Base-by-base conservation (phyloP, 73 alveolate genomes). In the Tetrahymena thermophila region DNA sequence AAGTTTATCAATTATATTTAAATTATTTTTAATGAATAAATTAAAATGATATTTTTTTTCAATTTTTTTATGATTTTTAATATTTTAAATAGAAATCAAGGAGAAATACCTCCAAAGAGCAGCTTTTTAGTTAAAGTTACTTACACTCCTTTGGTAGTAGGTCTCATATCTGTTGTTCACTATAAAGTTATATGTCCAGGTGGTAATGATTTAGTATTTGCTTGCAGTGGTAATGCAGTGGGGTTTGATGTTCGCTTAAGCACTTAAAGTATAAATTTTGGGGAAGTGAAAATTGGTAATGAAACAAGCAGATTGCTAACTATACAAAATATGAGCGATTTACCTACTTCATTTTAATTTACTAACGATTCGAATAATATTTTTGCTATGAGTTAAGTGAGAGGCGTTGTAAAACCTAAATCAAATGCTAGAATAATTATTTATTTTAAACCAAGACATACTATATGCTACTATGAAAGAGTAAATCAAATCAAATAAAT, bases 41-140 rank as follows among this genome's bases (percentile, higher is more conserved):
- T n/a, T n/a, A n/a, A n/a, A n/a, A 4, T 37, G 42, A 37, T 37
- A 37, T 37, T 6, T 37, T 37, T 4, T 37, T 37, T 19, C 1
- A 14, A 14, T 50, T 15, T 1, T 50, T 50, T 10, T 50, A 15
- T 50, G 7, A 43, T 50, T 50, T 50, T 71, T 31, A 71, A 5
- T 3, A 71, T 31, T 19, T 57, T n/a, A 71, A 25, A 71, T 13
- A 71, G 89, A 28, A 25, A 71, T n/a, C 94, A 97, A 85, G 99
- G 99, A 9, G 96, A 95, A n/a, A 98, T 99, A 15, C 99, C 99
- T 10, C 99, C 99, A n/a, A 98, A 97, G 56, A 96, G 97, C 89
- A 96, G 99, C 25, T 98, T 98, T 94, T 96, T 97, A 94, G 96
- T 98, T 56, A 97, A 98, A 93, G 98, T 99, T 84, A 99, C 98